Percentiles rank a stretch among this genome's conserved stretches.
Conservation (phyloP, 1,284 basidiomycete genomes). For the Vanrija humicola region DNA sequence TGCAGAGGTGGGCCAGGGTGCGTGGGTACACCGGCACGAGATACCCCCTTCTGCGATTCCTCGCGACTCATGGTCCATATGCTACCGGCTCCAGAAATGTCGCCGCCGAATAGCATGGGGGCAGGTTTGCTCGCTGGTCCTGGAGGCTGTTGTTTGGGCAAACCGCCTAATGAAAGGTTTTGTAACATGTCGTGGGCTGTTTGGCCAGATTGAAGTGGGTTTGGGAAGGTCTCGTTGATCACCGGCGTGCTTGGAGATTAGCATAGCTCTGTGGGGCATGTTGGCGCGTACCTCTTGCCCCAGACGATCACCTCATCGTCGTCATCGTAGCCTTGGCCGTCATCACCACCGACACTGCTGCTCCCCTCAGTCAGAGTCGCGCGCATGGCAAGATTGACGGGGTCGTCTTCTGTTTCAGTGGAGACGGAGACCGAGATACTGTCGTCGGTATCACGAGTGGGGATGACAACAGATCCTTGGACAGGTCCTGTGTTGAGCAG, state of each 20-base stretch:
- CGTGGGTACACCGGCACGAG: background rate
- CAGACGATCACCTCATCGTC: conserved; percentile 42
- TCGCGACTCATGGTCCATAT: conserved; percentile 40
- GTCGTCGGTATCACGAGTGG: conserved; percentile 24
- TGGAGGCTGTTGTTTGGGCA: background rate
- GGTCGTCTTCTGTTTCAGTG: conserved; percentile 73
- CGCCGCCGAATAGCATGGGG: conserved; percentile 24
- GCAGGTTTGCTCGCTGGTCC: conserved; percentile 1
- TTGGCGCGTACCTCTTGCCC: conserved; percentile 19
- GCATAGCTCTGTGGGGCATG: background rate
- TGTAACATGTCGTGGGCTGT: conserved; percentile 25
- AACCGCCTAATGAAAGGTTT: conserved; percentile 19
- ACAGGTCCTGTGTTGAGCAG: conserved; percentile 1
- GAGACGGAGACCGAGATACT: conserved; percentile 63
- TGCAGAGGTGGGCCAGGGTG: background rate
- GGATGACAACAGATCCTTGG: too few species aligned
- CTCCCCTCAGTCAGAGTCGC: conserved; percentile 55
- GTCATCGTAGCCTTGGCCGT: conserved; percentile 25
- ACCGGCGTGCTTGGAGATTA: conserved; percentile 7
- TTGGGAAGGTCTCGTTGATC: background rate
- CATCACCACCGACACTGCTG: conserved; percentile 52
- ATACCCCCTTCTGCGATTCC: conserved; percentile 26
- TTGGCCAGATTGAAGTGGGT: conserved; percentile 4
- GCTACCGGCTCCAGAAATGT: conserved; percentile 13
- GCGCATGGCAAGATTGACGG: conserved; percentile 71